These are phyloP conservation scores for Rhodotorula sp. DNA, from an alignment of 1,284 basidiomycete genomes.

Conservation along the genomic window DNA sequence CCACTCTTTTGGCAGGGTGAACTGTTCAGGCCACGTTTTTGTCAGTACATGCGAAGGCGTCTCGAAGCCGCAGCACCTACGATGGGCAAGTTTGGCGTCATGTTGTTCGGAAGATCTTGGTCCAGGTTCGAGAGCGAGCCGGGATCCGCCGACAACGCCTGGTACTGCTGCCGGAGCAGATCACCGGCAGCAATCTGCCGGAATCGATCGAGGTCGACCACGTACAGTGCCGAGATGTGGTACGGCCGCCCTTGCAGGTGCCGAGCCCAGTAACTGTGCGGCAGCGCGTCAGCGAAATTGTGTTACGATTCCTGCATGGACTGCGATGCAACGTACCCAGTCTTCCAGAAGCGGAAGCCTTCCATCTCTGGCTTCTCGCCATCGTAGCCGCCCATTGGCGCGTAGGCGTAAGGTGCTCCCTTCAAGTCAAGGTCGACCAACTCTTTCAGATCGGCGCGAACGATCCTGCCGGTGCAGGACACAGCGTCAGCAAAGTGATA, in stretches of 20 bases:
- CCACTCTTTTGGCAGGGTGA: constrained; percentile 84
- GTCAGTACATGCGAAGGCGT: not conserved
- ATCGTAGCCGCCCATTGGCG: constrained; percentile 81
- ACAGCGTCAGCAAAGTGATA: not conserved
- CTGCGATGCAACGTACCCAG: constrained; percentile 50
- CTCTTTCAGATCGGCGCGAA: constrained; percentile 90
- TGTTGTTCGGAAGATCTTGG: constrained; percentile 91
- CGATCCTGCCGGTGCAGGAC: constrained; percentile 63
- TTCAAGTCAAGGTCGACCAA: constrained; percentile 85
- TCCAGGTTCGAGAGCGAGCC: constrained; percentile 92
- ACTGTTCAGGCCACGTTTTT: constrained; percentile 53
- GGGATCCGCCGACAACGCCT: constrained; percentile 87
- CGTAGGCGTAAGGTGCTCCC: constrained; percentile 89
- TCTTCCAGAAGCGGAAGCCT: constrained; percentile 97
- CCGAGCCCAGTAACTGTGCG: constrained; percentile 74
- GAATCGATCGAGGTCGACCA: constrained; percentile 93
- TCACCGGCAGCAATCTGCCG: constrained; percentile 70
- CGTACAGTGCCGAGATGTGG: constrained; percentile 92
- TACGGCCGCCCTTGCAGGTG: constrained; percentile 77
- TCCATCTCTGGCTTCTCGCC: constrained; percentile 86
- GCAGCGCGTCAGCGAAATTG: constrained; percentile 46
- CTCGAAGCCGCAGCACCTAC: constrained; percentile 54
- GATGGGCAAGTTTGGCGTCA: constrained; percentile 53
- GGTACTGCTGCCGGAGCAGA: constrained; percentile 86
- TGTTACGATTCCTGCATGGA: not conserved